These are phyloP conservation scores for Xylaria sp. DNA, from an alignment of 2,329 filamentous ascomycete species.

Conservation along the genomic window DNA sequence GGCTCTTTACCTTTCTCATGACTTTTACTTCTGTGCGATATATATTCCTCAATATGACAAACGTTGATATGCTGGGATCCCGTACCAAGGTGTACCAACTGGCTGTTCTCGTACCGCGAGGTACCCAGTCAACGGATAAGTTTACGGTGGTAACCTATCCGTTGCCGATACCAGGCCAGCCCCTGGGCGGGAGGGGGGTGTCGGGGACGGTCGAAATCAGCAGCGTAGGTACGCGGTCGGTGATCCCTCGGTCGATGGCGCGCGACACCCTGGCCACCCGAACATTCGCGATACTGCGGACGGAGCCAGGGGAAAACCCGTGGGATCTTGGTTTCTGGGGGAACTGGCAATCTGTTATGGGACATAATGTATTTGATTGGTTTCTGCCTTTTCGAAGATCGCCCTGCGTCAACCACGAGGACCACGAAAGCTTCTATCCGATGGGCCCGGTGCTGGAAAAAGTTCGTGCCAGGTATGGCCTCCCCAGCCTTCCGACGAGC, in stretches of 20 bases:
- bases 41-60: conserved; percentile 74
- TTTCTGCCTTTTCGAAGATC: conserved; percentile 74
- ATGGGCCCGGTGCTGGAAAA: conserved; percentile 64
- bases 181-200: conserved; percentile 10
- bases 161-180: conserved; percentile 40
- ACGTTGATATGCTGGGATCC: conserved; percentile 74
- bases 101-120: conserved; percentile 69
- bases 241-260: conserved; percentile 20
- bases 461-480: conserved; percentile 50
- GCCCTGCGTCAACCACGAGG: conserved; percentile 72
- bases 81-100: conserved; percentile 68
- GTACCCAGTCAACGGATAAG: conserved; percentile 43
- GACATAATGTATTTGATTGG: conserved; percentile 73
- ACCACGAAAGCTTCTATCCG: conserved; percentile 67
- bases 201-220: conserved; percentile 5
- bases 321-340: conserved; percentile 73
- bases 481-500: conserved; percentile 32
- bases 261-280: conserved; percentile 56
- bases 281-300: conserved; percentile 79
- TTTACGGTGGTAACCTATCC: conserved; percentile 64
- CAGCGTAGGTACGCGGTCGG: conserved; percentile 11
- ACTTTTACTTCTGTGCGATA: conserved; percentile 70
- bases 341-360: conserved; percentile 84
- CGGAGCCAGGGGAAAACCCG: conserved; percentile 76
- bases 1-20: conserved; percentile 82